Evolutionary conservation across 768 basidiomycete species (phyloP).

Genomic region (Tephrocybe sp.): DNA sequence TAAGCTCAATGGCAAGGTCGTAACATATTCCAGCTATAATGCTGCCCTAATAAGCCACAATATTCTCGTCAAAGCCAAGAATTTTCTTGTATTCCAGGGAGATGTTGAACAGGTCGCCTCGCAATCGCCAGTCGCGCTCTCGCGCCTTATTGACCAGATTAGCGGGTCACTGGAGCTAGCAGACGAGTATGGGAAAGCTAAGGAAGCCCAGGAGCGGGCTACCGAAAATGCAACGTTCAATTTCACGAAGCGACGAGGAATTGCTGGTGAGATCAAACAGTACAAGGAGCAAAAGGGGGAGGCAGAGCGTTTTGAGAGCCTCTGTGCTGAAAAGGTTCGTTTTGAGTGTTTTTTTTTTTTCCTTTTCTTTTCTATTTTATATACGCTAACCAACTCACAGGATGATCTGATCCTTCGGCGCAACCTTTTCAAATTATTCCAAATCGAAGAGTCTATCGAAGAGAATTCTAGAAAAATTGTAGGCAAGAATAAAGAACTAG

Average conservation of each 20-base stretch:
- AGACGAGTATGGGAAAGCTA: conserved; percentile 84
- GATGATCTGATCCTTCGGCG: conserved; percentile 82
- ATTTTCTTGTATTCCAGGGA: conserved; percentile 98
- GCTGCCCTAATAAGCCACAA: conserved; percentile 84
- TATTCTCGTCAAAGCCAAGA: conserved; percentile 98
- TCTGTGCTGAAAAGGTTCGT: conserved; percentile 72
- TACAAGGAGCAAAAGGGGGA: conserved; percentile 97
- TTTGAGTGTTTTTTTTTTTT: not conserved
- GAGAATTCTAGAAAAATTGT: conserved; percentile 67
- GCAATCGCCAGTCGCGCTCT: conserved; percentile 87
- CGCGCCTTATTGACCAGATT: conserved; percentile 92
- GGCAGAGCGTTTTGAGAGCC: conserved; percentile 79
- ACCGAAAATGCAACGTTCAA: conserved; percentile 95
- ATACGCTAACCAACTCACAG: conserved; percentile 33
- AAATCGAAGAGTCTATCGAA: conserved; percentile 83
- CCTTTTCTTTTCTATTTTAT: not conserved
- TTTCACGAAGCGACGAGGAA: conserved; percentile 90
- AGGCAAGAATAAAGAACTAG: conserved; percentile 69
- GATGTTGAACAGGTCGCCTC: conserved; percentile 98
- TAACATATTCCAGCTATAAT: conserved; percentile 89
- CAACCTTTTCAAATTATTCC: conserved; percentile 83
- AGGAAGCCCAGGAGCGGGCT: conserved; percentile 82
- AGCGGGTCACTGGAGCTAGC: conserved; percentile 91
- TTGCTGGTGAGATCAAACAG: conserved; percentile 93
- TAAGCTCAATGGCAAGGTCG: conserved; percentile 74